Evolutionary conservation across 306 rosid species (phyloP), one percentile per base, ranked within the genome.

Genomic region (Inga leiocalycina): DNA sequence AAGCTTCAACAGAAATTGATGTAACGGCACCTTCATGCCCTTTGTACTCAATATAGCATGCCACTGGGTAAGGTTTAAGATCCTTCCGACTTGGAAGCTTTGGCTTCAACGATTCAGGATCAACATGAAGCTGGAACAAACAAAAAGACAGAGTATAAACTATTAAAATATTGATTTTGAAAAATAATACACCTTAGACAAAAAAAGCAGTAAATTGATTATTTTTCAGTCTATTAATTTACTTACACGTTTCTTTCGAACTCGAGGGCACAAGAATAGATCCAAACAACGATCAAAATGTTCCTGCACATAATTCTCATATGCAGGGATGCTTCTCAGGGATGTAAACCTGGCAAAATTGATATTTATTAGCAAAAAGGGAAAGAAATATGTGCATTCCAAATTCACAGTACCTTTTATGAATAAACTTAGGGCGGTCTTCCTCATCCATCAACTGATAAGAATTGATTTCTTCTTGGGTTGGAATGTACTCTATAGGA

Each of bases 31-130:
- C 99, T 59, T 84, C 87, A 72, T 94, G 99, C 82, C 99, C 98
- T 90, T 82, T 91, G 81, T 89, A 96, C 86, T 96, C 97, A 30
- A 92, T 88, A 86, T 87, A 96, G 82, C 98, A 90, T 62, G 91
- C 54, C 56, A 66, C 85, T 17, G 98, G 99, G 64, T 92, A 96
- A 77, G 99, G 99, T 74, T 86, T 91, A 75, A 96, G 99, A 87
- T 92, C 97, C 87, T 87, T 94, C 64, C 92, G 90, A 83, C 87
- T 90, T 30, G 99, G 97, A 80, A 96, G 94, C 88, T 91, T 96
- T 79, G 99, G 99, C 85, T 91, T 94, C 88, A 96, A 88, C 66
- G 98, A 86, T 78, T 96, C 99, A 43, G 98, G 98, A 83, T 96
- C 95, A 64, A 94, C 88, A 80, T 92, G 89, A 65, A 96, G 91